Base-by-base conservation (phyloP, 345 rosid genomes). In the Acer negundo region DNA sequence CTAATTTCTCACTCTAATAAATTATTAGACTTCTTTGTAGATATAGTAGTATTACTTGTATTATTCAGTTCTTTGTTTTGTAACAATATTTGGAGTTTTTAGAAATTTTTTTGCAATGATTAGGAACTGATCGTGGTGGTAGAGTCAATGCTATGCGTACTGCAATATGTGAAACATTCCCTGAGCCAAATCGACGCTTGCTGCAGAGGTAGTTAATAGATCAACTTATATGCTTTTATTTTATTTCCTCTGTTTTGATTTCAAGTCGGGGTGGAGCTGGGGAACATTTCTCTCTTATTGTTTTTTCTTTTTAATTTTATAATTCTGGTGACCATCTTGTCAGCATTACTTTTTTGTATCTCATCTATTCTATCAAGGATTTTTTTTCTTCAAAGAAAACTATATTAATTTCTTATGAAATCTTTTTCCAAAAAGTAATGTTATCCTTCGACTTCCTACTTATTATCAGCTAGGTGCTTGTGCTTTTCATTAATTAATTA, bases 171-270 rank as follows among this genome's bases (percentile, higher is more conserved):
- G 99, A 96, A 84, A 88, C 97, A 53, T 96, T 96, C 78, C 99
- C 99, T 62, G 99, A 96, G 88, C 99, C 99, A 81, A 96, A 94
- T 74, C 98, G 98, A 38, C 95, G 90, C 76, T 84, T 96, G 73
- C 80, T 96, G 88, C 94, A 96, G 77, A 96, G 99, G 99, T 96
- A 85, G 71, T 77, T 40, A 53, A 63, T 77, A 58, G 69, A 38
- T 74, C 0, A 69, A 7, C 70, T 66, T 26, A 35, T 26, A 47
- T 51, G 67, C 51, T 55, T 62, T 47, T 69, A 11, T 47, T 74
- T 66, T 77, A 17, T 49, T 67, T 40, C 46, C 47, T 61, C 22
- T 12, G 49, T 65, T 56, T n/a, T 19, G 2, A 44, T 24, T 16
- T 59, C 22, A 10, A 19, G 26, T 42, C 13, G 7, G 17, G 23